A percentile compares a stretch with the other conserved stretches of the same genome.
Evolutionary conservation across 805 yeast species (phyloP).

Genomic region (Cephaloascus fragrans): DNA sequence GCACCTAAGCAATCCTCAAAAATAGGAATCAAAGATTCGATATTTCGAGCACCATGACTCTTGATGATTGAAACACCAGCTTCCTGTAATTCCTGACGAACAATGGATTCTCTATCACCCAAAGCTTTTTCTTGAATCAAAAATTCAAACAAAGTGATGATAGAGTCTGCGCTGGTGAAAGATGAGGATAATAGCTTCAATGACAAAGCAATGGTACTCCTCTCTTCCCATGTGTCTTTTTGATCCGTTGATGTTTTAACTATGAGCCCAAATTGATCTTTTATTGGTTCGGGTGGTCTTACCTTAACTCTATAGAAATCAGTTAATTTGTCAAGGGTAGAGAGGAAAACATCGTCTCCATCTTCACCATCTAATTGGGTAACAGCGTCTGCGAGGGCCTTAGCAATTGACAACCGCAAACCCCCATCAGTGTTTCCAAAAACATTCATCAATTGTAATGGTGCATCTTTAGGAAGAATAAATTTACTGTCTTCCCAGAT

Average conservation of each 20-base stretch:
- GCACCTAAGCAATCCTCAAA: constrained; percentile 61
- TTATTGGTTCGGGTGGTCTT: constrained; percentile 65
- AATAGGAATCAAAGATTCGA: constrained; percentile 73
- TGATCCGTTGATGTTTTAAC: constrained; percentile 50
- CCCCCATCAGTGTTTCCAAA: constrained; percentile 53
- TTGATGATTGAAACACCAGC: constrained; percentile 77
- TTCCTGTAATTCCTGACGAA: constrained; percentile 75
- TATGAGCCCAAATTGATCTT: constrained; percentile 75
- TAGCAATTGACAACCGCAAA: constrained; percentile 63
- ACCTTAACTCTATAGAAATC: constrained; percentile 49
- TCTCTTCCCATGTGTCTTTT: constrained; percentile 73
- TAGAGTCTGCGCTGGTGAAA: constrained; percentile 21
- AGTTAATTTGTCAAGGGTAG: constrained; percentile 34
- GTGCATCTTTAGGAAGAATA: constrained; percentile 31
- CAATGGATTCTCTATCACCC: constrained; percentile 65
- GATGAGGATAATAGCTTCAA: constrained; percentile 49
- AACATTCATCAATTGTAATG: constrained; percentile 36
- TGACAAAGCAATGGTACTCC: constrained; percentile 74
- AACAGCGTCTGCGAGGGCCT: constrained; percentile 55
- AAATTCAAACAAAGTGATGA: constrained; percentile 51
- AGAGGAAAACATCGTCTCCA: constrained; percentile 12
- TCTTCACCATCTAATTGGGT: constrained; percentile 16
- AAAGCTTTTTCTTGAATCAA: constrained; percentile 54
- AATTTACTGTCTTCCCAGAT: constrained; percentile 80
- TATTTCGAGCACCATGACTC: constrained; percentile 50